Base-by-base conservation (phyloP, 306 rosid species). In the Rosa lucieae region DNA sequence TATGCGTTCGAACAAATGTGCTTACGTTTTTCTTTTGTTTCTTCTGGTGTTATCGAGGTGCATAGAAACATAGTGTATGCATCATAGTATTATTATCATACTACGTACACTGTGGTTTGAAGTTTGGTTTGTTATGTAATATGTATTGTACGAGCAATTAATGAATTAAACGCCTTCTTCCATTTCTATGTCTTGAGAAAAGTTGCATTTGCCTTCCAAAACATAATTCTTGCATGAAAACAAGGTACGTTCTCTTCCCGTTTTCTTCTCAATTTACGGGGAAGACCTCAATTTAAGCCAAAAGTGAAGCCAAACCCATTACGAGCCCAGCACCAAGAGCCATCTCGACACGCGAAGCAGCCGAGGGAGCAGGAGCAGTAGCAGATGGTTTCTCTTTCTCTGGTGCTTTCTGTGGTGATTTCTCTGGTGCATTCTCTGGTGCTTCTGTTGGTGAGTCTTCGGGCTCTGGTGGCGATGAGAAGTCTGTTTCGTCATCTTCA, bases 251-350 rank as follows among this genome's bases (percentile, higher is more conserved):
- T 5, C 23, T 18, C 23, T 17, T 53, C 10, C 21, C 21, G 6
- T 53, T 53, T 7, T 53, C 21, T 53, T 53, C 21, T 18, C 21
- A 53, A 17, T 3, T 1, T 17, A 21, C 58, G 2, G 58, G 9
- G 8, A 17, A 17, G 5, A 17, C 58, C n/a, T 1, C 29, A 59
- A 43, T 75, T 62, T 58, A 43, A 39, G 78, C 58, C 43, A 75
- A 75, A 59, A 75, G 17, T 26, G 58, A 58, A 75, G 26, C 78
- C 78, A 75, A 4, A 12, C 18, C 78, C 78, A 59, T 59, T 3
- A 75, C 5, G 52, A 43, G 10, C n/a, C 10, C 29, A 58, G 58
- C 58, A 59, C 78, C 78, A 21, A 74, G 40, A 35, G 56, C 70
- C 44, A 75, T 18, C 78, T 58, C 70, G 20, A 75, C 11, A 8